Conservation (phyloP, 73 alveolate species). For the Loxodes magnus region DNA sequence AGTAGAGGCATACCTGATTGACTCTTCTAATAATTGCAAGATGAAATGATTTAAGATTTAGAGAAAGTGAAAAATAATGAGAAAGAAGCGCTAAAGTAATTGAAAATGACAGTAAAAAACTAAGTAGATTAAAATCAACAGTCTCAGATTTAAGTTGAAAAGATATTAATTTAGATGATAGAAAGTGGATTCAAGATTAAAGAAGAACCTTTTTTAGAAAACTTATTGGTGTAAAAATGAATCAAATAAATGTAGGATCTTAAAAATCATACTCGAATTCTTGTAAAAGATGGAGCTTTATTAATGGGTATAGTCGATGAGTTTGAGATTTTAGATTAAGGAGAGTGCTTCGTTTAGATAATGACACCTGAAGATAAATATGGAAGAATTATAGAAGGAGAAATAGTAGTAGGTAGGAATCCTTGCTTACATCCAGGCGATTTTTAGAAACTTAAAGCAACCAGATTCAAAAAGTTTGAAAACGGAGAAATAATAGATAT, state of each 20-base stretch:
- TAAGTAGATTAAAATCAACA: not conserved
- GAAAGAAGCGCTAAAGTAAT: constrained; percentile 10
- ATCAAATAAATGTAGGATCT: constrained; percentile 12
- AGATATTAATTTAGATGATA: too few relatives aligned
- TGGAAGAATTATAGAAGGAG: constrained; percentile 59
- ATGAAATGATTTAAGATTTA: constrained; percentile 32
- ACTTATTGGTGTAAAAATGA: too few relatives aligned
- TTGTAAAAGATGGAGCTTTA: constrained; percentile 25
- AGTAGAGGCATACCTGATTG: constrained; percentile 36
- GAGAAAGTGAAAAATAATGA: constrained; percentile 35
- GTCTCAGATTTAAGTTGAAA: not conserved
- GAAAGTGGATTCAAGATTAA: too few relatives aligned
- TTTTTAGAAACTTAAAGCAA: constrained; percentile 71
- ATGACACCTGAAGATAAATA: constrained; percentile 7
- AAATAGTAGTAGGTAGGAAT: constrained; percentile 76
- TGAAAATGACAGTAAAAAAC: not conserved
- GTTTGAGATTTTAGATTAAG: constrained; percentile 59
- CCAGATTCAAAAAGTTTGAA: too few relatives aligned
- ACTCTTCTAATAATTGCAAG: constrained; percentile 29
- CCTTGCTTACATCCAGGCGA: constrained; percentile 99
- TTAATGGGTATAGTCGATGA: constrained; percentile 92
- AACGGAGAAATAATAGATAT: constrained; percentile 30
- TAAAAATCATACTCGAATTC: constrained; percentile 28
- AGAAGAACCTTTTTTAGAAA: too few relatives aligned
- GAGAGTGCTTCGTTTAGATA: constrained; percentile 66